Evolutionary conservation across 164 flowering plant species (phyloP).

Genomic region (Paratinospora sagittata): DNA sequence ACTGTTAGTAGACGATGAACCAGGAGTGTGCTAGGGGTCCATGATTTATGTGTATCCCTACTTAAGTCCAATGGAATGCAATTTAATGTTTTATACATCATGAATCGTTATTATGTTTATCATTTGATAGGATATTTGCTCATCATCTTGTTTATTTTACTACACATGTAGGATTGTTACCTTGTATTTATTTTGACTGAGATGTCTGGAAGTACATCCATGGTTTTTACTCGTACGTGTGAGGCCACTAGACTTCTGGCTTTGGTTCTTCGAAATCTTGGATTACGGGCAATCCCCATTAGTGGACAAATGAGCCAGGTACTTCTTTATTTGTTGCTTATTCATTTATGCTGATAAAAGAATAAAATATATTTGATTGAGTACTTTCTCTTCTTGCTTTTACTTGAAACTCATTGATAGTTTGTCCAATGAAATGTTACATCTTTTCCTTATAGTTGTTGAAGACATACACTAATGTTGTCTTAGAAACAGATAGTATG

Average conservation of each 20-base stretch:
- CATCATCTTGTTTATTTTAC: slow-evolving; percentile 6
- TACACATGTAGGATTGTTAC: slow-evolving; percentile 60
- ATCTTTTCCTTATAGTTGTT: not conserved
- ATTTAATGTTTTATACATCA: not conserved
- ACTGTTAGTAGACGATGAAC: not conserved
- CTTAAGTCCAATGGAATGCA: not conserved
- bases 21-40: not conserved
- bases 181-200: slow-evolving; percentile 67
- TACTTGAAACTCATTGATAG: slow-evolving; percentile 1
- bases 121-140: not conserved
- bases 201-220: slow-evolving; percentile 58
- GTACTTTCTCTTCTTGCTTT: not conserved
- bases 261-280: slow-evolving; percentile 76
- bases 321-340: too few species aligned
- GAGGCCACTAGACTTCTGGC: slow-evolving; percentile 69
- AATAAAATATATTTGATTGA: not conserved
- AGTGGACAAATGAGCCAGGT: slow-evolving; percentile 96
- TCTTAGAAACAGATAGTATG: not conserved
- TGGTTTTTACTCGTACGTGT: slow-evolving; percentile 92
- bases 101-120: not conserved
- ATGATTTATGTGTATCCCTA: not conserved
- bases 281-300: slow-evolving; percentile 73
- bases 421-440: not conserved
- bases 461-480: not conserved
- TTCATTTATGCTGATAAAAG: not conserved